A percentile compares a stretch with the other conserved stretches of the same genome.
Evolutionary conservation across 148 eudicot genomes (phyloP).

Genomic region (Rhododendron ovatum): DNA sequence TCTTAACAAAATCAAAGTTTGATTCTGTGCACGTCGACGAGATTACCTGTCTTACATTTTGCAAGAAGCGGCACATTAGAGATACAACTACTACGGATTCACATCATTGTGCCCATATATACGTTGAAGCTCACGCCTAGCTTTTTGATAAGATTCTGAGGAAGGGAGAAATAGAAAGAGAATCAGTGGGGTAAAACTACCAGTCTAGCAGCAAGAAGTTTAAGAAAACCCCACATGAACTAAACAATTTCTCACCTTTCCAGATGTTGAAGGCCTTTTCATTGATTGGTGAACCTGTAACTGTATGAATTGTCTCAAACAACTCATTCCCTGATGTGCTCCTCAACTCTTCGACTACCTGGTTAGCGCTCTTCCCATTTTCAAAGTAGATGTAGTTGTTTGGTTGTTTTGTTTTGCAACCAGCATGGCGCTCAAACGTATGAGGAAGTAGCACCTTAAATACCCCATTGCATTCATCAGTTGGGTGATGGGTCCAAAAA

Average conservation of each 20-base stretch:
- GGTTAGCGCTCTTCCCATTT: constrained; percentile 61
- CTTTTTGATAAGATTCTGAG: constrained; percentile 52
- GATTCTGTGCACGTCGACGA: neutral
- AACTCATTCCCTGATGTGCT: constrained; percentile 21
- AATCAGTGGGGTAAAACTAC: neutral
- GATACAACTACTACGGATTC: neutral
- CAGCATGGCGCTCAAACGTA: constrained; percentile 65
- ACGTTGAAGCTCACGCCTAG: constrained; percentile 56
- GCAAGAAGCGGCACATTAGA: neutral
- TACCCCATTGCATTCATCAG: neutral
- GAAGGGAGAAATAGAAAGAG: neutral
- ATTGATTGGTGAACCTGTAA: constrained; percentile 31
- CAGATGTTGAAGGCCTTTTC: constrained; percentile 23
- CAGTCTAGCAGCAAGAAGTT: neutral
- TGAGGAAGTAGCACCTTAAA: constrained; percentile 47
- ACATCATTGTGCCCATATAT: constrained; percentile 45
- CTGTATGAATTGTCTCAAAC: constrained; percentile 27
- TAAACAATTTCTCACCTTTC: constrained; percentile 21
- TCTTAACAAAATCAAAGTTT: neutral
- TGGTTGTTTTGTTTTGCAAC: constrained; percentile 73
- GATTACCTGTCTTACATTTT: neutral
- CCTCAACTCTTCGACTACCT: constrained; percentile 27
- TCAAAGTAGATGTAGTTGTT: constrained; percentile 70
- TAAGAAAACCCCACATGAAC: neutral
- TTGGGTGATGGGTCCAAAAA: neutral